Evolutionary conservation across 1,284 basidiomycete species (phyloP), one percentile per base, ranked within the genome.

Genomic region (Cystobasidium pallidum): DNA sequence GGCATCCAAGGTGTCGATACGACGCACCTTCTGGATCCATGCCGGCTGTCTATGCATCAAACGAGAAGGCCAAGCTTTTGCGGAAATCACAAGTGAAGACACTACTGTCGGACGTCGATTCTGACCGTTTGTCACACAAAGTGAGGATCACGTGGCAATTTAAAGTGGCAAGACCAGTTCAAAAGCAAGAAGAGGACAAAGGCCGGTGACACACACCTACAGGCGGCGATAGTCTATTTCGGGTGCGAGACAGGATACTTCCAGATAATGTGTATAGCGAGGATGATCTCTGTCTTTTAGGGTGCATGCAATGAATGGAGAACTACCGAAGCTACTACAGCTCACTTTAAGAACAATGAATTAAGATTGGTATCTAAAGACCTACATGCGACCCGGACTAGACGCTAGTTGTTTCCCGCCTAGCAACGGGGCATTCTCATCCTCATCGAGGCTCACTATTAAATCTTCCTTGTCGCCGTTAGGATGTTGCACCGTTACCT

Each of bases 341-440:
- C 43, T 45, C 11, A 17, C n/a, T 11, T 3, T 45, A 41, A 41
- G 43, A 45, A 45, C 43, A 17, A 45, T 3, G 11, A 19, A 45
- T 15, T n/a, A n/a, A n/a, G 19, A 45, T 15, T 11, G 43, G n/a
- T 15, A 8, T 15, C 43, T 3, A n/a, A 19, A 45, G 7, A 8
- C 15, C 28, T 30, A 49, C 43, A 64, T 52, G 15, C n/a, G 15
- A 19, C 47, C 21, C 15, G 67, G 68, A 39, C 54, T 63, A 26
- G 47, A 45, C n/a, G 51, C 68, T 2, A 71, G 36, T 59, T 71
- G 68, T 41, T 71, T 71, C 26, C 68, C 68, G 17, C 68, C 68
- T 49, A 71, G 52, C 21, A 71, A 28, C 28, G 68, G 68, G 2
- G 68, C 32, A 41, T 71, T 64, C 32, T 71, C 68, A 41, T 71